phyloP scores from a whole-genome alignment of 2,329 filamentous ascomycete species.

The Xylaria sp. region DNA sequence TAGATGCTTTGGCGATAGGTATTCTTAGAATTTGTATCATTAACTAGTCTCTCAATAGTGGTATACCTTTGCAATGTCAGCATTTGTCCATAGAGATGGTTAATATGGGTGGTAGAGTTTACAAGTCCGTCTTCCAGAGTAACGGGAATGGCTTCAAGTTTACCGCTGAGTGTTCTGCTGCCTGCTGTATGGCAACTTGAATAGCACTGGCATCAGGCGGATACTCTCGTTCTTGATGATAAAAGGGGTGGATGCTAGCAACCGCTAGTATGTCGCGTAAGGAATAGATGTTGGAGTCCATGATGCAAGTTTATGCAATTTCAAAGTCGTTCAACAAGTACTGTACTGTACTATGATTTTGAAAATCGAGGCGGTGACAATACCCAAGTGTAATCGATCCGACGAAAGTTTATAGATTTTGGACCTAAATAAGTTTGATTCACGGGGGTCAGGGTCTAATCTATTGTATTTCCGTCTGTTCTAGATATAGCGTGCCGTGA shows the following conservation, averaged over 20 bases:
- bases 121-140: conserved; percentile 25
- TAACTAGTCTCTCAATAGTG: conserved; percentile 43
- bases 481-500: background rate
- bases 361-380: background rate
- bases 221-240: conserved; percentile 40
- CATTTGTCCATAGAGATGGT: background rate
- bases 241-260: conserved; percentile 45
- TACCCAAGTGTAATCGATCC: background rate
- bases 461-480: background rate
- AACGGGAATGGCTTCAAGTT: conserved; percentile 15
- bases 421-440: background rate
- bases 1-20: conserved; percentile 47
- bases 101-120: background rate
- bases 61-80: conserved; percentile 40
- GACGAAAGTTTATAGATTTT: background rate
- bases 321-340: background rate
- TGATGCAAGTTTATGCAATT: background rate
- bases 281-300: conserved; percentile 26
- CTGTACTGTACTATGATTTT: background rate
- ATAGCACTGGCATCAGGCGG: conserved; percentile 35
- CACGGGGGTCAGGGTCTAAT: background rate
- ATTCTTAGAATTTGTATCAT: conserved; percentile 43
- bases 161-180: background rate
- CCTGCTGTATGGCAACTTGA: conserved; percentile 13
- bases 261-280: conserved; percentile 43